Percentiles rank a stretch among this genome's conserved stretches.
phyloP scores from a whole-genome alignment of 352 stramenopile species.

The Plasmopara viticola region DNA sequence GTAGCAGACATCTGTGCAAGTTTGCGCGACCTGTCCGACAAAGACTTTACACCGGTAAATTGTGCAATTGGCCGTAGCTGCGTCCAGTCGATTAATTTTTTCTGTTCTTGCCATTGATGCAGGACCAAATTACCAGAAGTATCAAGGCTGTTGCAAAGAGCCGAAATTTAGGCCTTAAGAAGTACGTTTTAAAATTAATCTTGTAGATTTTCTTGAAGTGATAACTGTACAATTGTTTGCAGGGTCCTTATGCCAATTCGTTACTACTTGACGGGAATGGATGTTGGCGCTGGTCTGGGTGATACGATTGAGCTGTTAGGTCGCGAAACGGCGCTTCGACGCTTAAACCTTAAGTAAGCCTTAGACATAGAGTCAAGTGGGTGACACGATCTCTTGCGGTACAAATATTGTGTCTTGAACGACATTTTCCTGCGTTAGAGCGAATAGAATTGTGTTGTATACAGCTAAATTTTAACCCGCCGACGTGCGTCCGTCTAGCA shows the following conservation, averaged over 20 bases:
- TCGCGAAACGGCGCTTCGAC: constrained; percentile 45
- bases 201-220: neutral
- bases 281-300: constrained; percentile 73
- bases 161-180: constrained; percentile 73
- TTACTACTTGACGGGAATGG: constrained; percentile 83
- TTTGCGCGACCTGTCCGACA: constrained; percentile 44
- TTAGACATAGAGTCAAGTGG: no score
- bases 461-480: no score
- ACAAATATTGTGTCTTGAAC: no score
- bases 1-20: constrained; percentile 40
- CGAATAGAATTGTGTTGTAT: no score
- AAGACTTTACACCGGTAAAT: constrained; percentile 60
- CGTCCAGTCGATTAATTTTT: neutral
- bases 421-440: no score
- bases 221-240: constrained; percentile 7
- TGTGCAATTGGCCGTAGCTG: neutral
- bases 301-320: constrained; percentile 79
- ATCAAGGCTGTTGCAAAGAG: constrained; percentile 76
- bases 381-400: no score
- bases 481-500: no score
- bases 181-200: constrained; percentile 33
- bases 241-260: constrained; percentile 85
- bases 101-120: no score
- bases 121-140: constrained; percentile 71
- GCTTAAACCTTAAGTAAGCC: constrained; percentile 27